Evolutionary conservation across 2,329 filamentous ascomycete genomes (phyloP).

Genomic region (Pestalotiopsis sp.): DNA sequence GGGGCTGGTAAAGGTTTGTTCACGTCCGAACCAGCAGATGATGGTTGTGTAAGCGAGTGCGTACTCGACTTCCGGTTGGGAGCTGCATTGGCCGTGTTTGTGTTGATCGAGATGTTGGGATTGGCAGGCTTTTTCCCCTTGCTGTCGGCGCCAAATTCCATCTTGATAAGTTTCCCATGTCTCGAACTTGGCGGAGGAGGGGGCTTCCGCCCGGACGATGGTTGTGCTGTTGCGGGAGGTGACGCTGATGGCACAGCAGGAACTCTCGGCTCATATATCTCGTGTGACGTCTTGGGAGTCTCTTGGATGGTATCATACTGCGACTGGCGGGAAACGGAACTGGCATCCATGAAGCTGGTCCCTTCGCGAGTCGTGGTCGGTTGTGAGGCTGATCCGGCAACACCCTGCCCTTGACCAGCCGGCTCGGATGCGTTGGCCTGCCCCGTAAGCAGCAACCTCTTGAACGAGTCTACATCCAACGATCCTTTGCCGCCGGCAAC

Average conservation of each 20-base stretch:
- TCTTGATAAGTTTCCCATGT: constrained; percentile 73
- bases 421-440: constrained; percentile 44
- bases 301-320: constrained; percentile 53
- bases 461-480: constrained; percentile 79
- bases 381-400: constrained; percentile 17
- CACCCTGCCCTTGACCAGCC: neutral
- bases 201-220: constrained; percentile 45
- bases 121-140: constrained; percentile 21
- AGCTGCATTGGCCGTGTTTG: constrained; percentile 20
- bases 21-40: constrained; percentile 47
- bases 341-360: constrained; percentile 59
- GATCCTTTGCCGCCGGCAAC: constrained; percentile 42
- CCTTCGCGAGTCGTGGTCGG: constrained; percentile 34
- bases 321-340: constrained; percentile 61
- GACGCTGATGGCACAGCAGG: constrained; percentile 34
- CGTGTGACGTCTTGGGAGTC: constrained; percentile 60
- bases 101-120: constrained; percentile 17
- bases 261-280: constrained; percentile 54
- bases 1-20: constrained; percentile 65
- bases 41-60: constrained; percentile 26
- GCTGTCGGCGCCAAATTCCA: constrained; percentile 43
- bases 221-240: constrained; percentile 20
- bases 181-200: constrained; percentile 74
- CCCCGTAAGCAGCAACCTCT: constrained; percentile 74
- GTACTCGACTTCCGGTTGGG: constrained; percentile 19